phyloP scores from a whole-genome alignment of 228 moss, liverwort and hornwort species.

The Sphagnum magellanicum region DNA sequence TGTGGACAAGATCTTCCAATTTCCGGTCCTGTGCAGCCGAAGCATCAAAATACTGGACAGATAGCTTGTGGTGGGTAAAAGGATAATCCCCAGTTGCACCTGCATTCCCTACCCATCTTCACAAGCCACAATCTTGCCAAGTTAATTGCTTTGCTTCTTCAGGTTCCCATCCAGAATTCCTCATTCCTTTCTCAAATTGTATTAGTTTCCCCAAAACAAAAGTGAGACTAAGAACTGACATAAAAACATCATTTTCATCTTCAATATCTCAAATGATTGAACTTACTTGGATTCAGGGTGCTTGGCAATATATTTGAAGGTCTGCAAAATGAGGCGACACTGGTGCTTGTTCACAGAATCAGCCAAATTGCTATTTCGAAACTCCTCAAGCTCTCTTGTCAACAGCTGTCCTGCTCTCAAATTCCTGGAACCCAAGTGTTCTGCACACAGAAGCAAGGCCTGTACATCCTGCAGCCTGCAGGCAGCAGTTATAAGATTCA shows the following conservation, averaged over 20 bases:
- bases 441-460: constrained; percentile 88
- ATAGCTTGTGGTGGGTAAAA: constrained; percentile 96
- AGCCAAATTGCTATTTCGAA: constrained; percentile 71
- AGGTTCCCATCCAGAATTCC: too few species aligned
- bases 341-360: constrained; percentile 99
- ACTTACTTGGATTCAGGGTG: constrained; percentile 83
- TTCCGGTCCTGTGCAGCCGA: constrained; percentile 97
- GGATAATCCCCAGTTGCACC: constrained; percentile 94
- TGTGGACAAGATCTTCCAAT: constrained; percentile 94
- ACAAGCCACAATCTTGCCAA: neutral
- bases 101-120: constrained; percentile 90
- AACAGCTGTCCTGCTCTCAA: constrained; percentile 81
- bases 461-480: constrained; percentile 97
- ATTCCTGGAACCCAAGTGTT: constrained; percentile 92
- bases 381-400: constrained; percentile 89
- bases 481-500: neutral
- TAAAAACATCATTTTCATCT: too few species aligned
- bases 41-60: constrained; percentile 88
- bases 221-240: too few species aligned
- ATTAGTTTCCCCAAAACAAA: too few species aligned
- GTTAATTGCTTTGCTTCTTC: too few species aligned
- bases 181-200: too few species aligned
- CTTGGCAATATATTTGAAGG: constrained; percentile 74
- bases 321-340: constrained; percentile 86
- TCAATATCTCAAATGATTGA: too few species aligned